Evolutionary conservation across 352 stramenopile genomes (phyloP).

Genomic region (Phytopythium aichiense): DNA sequence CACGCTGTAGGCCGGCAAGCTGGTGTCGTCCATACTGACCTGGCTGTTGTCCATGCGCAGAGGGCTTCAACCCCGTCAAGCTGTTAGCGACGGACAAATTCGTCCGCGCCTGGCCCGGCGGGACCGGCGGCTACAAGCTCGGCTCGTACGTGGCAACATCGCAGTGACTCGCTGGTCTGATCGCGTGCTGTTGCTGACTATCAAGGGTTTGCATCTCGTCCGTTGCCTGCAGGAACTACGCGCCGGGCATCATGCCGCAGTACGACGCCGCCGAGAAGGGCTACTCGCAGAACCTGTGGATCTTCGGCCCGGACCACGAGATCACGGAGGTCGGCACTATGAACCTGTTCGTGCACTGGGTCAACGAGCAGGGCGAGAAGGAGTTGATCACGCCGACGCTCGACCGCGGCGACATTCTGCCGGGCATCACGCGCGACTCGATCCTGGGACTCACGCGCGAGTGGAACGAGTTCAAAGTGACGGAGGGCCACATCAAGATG

Average conservation of each 20-base stretch:
- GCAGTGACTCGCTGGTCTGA: too few relatives aligned
- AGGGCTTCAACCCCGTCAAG: constrained; percentile 91
- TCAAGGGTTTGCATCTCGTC: background rate
- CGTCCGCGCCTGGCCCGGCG: constrained; percentile 95
- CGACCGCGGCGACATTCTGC: constrained; percentile 94
- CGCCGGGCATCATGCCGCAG: constrained; percentile 90
- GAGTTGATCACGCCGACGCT: constrained; percentile 96
- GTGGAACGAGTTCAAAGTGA: constrained; percentile 94
- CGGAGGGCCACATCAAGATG: constrained; percentile 94
- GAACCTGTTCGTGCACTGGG: constrained; percentile 98
- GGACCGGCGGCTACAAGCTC: constrained; percentile 92
- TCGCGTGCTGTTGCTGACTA: too few relatives aligned
- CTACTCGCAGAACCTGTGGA: constrained; percentile 92
- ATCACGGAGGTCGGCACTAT: constrained; percentile 93
- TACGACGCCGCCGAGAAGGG: constrained; percentile 80
- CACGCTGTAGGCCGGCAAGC: background rate
- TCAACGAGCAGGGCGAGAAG: constrained; percentile 89
- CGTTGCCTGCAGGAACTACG: constrained; percentile 63
- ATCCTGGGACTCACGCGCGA: constrained; percentile 90
- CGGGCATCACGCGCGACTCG: constrained; percentile 95
- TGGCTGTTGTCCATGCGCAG: constrained; percentile 6
- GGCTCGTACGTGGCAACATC: constrained; percentile 57
- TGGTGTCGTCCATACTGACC: background rate
- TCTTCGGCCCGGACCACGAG: constrained; percentile 92
- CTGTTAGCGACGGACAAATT: constrained; percentile 90